Base-by-base conservation (phyloP, 1,284 basidiomycete species). In the Rhodotorula sp. region DNA sequence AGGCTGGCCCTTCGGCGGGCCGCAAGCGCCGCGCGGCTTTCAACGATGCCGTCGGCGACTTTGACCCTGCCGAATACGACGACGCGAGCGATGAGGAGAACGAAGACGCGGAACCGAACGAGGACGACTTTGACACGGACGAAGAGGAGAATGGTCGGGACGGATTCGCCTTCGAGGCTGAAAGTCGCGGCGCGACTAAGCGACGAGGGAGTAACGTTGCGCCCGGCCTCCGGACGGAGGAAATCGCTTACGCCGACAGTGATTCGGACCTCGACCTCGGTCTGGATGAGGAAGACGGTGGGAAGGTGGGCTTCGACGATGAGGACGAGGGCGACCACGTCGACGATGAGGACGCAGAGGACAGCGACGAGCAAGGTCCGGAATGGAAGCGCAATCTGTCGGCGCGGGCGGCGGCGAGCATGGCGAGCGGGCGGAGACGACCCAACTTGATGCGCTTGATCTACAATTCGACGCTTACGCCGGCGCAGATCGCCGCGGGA, bases 371-470 rank as follows among this genome's bases (percentile, higher is more conserved):
- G 26, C 80, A 82, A 58, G 83, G 82, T 6, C 91, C 91, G 0
- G 83, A 83, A 74, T 96, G 92, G 93, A 96, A 95, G 82, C 79
- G 81, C n/a, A 86, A 90, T 78, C 84, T 96, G 3, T 84, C 87
- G 0, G 83, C 84, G 23, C 85, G 86, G 66, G 92, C 92, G 0
- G 83, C 85, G 20, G 83, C 84, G 8, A 82, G 84, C 21, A 86
- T 87, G 75, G 79, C 82, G 20, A 81, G 85, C 18, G 83, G 82
- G 23, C 82, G 84, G 23, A 83, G 84, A 69, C 82, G 83, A 71
- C 87, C 87, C 77, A 88, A 97, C 79, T 91, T 94, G 86, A 93
- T 90, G 81, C 88, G 89, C 63, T 86, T 97, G 67, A 92, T 98
- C 67, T 98, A 98, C 81, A 85, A 86, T 57, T 87, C 52, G 82